phyloP scores from a whole-genome alignment of 257 asterid genomes.

The Ehretia macrophylla region DNA sequence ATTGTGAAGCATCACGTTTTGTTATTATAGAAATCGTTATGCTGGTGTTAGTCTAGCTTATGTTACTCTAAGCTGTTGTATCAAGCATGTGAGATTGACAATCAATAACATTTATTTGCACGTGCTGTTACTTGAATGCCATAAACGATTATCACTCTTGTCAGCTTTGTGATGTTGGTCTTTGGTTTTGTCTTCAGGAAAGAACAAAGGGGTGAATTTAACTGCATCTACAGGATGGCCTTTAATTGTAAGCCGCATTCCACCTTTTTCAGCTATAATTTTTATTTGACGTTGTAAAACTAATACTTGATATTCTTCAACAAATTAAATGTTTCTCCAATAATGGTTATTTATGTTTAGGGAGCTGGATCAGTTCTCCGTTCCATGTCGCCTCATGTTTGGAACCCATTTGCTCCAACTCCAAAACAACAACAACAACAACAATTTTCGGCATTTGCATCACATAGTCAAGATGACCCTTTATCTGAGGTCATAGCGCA shows the following conservation, averaged over 20 bases:
- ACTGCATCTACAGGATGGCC: slow-evolving; percentile 12
- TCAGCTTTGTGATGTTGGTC: too few relatives aligned
- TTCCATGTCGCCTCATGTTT: neutral
- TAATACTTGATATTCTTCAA: too few relatives aligned
- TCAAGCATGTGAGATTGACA: too few relatives aligned
- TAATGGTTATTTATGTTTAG: neutral
- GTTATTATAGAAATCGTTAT: too few relatives aligned
- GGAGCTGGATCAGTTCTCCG: neutral
- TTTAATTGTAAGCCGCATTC: slow-evolving; percentile 19
- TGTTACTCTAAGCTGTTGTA: too few relatives aligned
- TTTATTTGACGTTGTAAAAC: too few relatives aligned
- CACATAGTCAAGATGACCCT: slow-evolving; percentile 1
- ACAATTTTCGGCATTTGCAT: slow-evolving; percentile 5
- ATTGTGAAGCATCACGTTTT: too few relatives aligned
- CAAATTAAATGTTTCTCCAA: neutral
- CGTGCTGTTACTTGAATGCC: too few relatives aligned
- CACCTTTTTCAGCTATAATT: too few relatives aligned
- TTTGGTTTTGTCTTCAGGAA: slow-evolving; percentile 17
- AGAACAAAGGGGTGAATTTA: neutral
- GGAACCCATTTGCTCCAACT: neutral
- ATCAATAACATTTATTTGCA: too few relatives aligned
- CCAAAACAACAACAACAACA: slow-evolving; percentile 18
- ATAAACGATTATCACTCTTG: too few relatives aligned
- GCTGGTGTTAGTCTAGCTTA: too few relatives aligned
- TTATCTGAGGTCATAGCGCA: slow-evolving; percentile 11